Percentiles rank a stretch among this genome's conserved stretches.
Conservation (phyloP, 2,329 filamentous ascomycete species). For the Colletotrichum sp. region DNA sequence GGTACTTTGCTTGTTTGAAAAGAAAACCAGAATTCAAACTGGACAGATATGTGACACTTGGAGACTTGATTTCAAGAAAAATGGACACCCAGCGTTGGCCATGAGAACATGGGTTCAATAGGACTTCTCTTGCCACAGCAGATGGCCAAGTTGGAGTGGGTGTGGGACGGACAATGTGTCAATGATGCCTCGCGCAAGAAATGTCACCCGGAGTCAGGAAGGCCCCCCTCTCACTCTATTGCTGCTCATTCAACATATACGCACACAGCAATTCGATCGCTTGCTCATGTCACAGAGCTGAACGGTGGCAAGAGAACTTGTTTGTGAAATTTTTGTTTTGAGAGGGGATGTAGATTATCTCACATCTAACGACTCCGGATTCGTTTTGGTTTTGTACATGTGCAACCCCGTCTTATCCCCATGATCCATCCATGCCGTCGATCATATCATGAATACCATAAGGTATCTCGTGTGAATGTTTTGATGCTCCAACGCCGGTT, state of each 20-base stretch:
- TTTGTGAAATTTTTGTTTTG: constrained; percentile 32
- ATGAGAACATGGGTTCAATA: neutral
- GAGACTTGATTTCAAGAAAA: neutral
- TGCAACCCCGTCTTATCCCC: constrained; percentile 45
- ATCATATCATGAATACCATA: constrained; percentile 51
- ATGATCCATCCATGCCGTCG: constrained; percentile 45
- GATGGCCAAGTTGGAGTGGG: neutral
- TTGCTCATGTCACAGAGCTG: neutral
- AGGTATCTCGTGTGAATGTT: constrained; percentile 44
- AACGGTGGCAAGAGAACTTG: neutral
- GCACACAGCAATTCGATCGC: neutral
- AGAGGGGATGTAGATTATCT: constrained; percentile 65
- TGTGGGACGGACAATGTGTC: neutral
- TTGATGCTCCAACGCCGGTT: constrained; percentile 59
- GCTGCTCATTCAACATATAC: neutral
- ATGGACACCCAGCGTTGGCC: neutral
- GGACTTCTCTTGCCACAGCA: neutral
- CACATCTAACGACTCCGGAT: constrained; percentile 46
- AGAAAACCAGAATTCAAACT: neutral
- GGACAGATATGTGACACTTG: neutral
- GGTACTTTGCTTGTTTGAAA: neutral
- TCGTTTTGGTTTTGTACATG: constrained; percentile 48
- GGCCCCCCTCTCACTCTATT: neutral
- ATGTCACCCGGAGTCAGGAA: neutral
- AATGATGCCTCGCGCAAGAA: neutral